phyloP scores from a whole-genome alignment of 208 protist genomes.

The Porcisia deanei region DNA sequence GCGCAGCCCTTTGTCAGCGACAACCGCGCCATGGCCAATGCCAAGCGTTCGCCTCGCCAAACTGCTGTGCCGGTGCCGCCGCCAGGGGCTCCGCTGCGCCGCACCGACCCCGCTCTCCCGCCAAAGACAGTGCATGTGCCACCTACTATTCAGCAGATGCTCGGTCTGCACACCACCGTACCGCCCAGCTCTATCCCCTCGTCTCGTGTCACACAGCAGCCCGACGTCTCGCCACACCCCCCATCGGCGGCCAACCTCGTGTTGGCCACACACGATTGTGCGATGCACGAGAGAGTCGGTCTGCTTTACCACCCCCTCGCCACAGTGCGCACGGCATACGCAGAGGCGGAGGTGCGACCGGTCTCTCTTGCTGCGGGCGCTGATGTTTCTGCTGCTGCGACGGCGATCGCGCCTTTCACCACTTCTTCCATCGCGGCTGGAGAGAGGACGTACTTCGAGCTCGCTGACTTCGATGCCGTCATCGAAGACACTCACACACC shows the following conservation, averaged over 20 bases:
- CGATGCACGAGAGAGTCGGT: conserved; percentile 61
- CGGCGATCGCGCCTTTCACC: not conserved
- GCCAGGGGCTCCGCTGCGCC: conserved; percentile 1
- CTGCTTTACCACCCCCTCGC: conserved; percentile 62
- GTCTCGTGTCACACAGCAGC: not conserved
- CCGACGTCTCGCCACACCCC: conserved; percentile 4
- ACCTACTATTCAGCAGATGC: conserved; percentile 12
- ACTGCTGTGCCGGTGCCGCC: not conserved
- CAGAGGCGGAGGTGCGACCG: conserved; percentile 56
- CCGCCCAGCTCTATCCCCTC: not conserved
- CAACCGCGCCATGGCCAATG: not conserved
- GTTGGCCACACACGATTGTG: not conserved
- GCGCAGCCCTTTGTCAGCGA: not conserved
- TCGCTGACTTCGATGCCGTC: conserved; percentile 89
- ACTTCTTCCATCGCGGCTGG: conserved; percentile 3
- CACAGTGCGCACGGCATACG: conserved; percentile 67
- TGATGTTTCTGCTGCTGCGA: conserved; percentile 4
- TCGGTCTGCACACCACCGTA: not conserved
- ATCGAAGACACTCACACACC: conserved; percentile 73
- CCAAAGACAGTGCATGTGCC: conserved; percentile 21
- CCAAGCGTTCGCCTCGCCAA: not conserved
- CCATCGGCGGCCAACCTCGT: conserved; percentile 10
- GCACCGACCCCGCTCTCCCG: conserved; percentile 7
- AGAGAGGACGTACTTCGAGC: conserved; percentile 60
- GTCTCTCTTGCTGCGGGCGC: not conserved